Evolutionary conservation across 2,329 filamentous ascomycete genomes (phyloP), one percentile per base, ranked within the genome.

Genomic region (Aspergillus quadricinctus): DNA sequence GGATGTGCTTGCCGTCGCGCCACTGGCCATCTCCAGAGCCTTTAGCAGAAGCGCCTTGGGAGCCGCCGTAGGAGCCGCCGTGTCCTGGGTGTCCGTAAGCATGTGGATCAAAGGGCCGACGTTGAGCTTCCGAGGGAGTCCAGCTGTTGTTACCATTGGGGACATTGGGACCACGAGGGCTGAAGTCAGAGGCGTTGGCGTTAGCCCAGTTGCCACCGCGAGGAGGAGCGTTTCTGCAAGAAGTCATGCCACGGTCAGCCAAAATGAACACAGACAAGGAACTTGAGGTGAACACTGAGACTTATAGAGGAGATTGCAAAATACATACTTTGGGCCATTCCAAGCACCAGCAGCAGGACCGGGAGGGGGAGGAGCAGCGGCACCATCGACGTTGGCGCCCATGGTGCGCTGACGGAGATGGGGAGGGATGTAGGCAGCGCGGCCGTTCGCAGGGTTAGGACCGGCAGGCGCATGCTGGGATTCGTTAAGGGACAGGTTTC

Each of bases 1-100:
- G 84, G 68, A 97, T 81, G 80, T 99, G 94, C 83, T 97, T 96
- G 77, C 94, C 94, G 65, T 97, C 93, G 71, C 88, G 87, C 94
- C 94, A 99, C 80, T 91, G 87, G 70, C 94, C 94, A 71, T 97
- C 94, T 69, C 94, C 94, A 73, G 92, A 95, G 69, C 92, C 92
- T 69, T 89, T 87, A 68, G 86, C 81, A 70, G 82, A 67, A 59
- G 68, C 65, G 49, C 64, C 55, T 57, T 62, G 61, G 49, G 57
- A 60, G 35, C 64, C 55, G n/a, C 61, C 58, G 48, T 66, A 65
- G 51, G 67, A 69, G 51, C 64, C 69, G 66, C 65, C 68, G 50
- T 68, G 81, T 63, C 78, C 80, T 69, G 81, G 79, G 71, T 82
- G 80, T 69, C 83, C 83, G 75, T 87, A 87, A 71, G 80, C 83